Base-by-base conservation (phyloP, 148 eudicot species). In the Cornus florida region DNA sequence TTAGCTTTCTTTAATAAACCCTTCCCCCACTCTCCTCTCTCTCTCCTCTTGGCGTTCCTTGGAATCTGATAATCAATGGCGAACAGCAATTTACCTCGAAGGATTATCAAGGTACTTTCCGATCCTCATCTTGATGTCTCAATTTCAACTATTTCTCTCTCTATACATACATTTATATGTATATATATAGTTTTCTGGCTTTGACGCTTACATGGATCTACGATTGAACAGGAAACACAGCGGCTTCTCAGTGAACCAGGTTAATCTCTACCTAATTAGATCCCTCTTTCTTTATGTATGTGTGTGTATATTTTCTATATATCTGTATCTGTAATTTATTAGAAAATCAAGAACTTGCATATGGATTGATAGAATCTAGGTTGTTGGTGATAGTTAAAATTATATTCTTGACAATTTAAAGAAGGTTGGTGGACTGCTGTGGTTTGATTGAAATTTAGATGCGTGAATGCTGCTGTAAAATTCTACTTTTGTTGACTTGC, bases 161-260 rank as follows among this genome's bases (percentile, higher is more conserved):
- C 4, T 76, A 10, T 60, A 35, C 38, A 35, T 35, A 35, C 38
- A 35, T 35, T 2, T 35, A 35, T 35, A 35, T 35, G 1, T 60
- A 7, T 57, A 57, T 57, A 10, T 12, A 12, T 57, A 12, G 23
- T 80, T 76, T 64, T 64, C 16, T 7, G n/a, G 20, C 13, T 57
- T 73, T 53, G 79, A 17, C 69, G 39, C 10, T 66, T 41, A 17
- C 48, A 22, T 71, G 22, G 69, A 67, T 70, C 4, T 67, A 71
- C 9, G 5, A 66, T 86, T 23, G 69, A 39, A 74, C 78, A 93
- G 98, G 98, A 93, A 84, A 93, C 98, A 46, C 96, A 93, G 87
- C 94, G 98, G 50, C 89, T 93, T 68, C 94, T 92, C 64, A 93
- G 96, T 77, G 98, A 93, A 80, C 98, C 98, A 80, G 95, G 95